These are phyloP conservation scores for Geranium brycei DNA, from an alignment of 345 rosid genomes.

Conservation along the genomic window DNA sequence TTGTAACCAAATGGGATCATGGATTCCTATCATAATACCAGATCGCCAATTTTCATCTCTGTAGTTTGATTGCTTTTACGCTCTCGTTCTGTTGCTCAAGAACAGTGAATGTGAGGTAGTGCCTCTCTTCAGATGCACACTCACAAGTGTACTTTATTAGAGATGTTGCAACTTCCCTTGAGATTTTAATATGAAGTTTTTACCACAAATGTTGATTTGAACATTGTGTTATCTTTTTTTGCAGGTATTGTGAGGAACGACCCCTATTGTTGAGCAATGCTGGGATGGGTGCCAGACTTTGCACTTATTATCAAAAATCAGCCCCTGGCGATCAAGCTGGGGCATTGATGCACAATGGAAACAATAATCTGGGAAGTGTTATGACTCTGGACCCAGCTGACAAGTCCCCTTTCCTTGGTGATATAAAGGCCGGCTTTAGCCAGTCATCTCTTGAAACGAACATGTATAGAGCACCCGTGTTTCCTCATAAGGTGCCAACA, in stretches of 20 bases:
- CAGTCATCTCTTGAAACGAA: slow-evolving; percentile 87
- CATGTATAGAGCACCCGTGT: slow-evolving; percentile 88
- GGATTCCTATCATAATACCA: too few species aligned
- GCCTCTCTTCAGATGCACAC: too few species aligned
- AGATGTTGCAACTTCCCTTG: too few species aligned
- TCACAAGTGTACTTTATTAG: too few species aligned
- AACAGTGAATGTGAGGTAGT: too few species aligned
- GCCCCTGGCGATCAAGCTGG: slow-evolving; percentile 63
- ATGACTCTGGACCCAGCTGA: slow-evolving; percentile 68
- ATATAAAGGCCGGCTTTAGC: slow-evolving; percentile 60
- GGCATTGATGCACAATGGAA: slow-evolving; percentile 38
- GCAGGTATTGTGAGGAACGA: slow-evolving; percentile 94
- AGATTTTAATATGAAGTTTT: too few species aligned
- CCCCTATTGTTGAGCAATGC: slow-evolving; percentile 72
- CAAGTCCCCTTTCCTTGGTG: slow-evolving; percentile 95
- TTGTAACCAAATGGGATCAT: too few species aligned
- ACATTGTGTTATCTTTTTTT: slow-evolving; percentile 3
- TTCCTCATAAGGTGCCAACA: slow-evolving; percentile 67
- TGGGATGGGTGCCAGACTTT: slow-evolving; percentile 94
- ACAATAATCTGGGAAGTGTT: slow-evolving; percentile 53
- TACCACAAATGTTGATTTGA: too few species aligned
- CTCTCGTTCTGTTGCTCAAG: too few species aligned
- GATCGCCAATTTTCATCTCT: too few species aligned
- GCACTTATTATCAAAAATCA: slow-evolving; percentile 86
- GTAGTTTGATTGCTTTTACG: too few species aligned